Conservation (phyloP, 2,329 filamentous ascomycete species). For the Colletotrichum sp. region DNA sequence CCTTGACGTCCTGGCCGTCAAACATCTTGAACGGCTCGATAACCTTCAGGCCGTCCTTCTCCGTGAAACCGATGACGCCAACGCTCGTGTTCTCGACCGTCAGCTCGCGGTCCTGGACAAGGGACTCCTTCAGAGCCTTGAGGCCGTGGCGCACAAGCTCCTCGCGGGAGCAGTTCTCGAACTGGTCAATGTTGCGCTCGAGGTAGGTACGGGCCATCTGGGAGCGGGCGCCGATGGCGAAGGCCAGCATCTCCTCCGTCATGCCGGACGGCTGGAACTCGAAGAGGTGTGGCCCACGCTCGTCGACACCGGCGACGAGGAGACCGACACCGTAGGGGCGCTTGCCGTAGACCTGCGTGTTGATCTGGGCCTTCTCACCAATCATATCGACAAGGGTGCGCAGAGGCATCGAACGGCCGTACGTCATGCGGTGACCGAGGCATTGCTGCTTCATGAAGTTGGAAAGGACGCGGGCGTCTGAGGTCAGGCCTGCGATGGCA, state of each 20-base stretch:
- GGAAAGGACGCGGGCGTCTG: conserved; percentile 96
- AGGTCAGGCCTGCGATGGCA: conserved; percentile 94
- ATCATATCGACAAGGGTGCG: conserved; percentile 90
- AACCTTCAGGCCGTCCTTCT: conserved; percentile 55
- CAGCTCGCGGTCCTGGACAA: conserved; percentile 96
- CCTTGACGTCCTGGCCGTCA: conserved; percentile 85
- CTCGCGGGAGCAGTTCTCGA: conserved; percentile 77
- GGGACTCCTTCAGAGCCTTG: conserved; percentile 89
- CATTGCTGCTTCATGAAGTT: conserved; percentile 99
- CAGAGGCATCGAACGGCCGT: conserved; percentile 91
- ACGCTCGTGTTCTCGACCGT: conserved; percentile 97
- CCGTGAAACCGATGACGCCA: conserved; percentile 74
- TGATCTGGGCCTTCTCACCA: conserved; percentile 94
- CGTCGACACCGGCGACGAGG: conserved; percentile 91
- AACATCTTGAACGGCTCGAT: conserved; percentile 86
- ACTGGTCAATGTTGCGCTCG: conserved; percentile 87
- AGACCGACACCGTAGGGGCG: conserved; percentile 95
- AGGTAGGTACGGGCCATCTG: conserved; percentile 99
- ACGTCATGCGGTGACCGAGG: conserved; percentile 92
- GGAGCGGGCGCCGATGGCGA: conserved; percentile 92
- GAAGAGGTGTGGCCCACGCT: conserved; percentile 92
- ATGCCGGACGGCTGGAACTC: conserved; percentile 97
- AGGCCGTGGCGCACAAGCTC: conserved; percentile 91
- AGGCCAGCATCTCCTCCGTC: conserved; percentile 96
- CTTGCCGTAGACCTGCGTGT: conserved; percentile 97